These are phyloP conservation scores for Vaccinium vitisidaea DNA, from an alignment of 148 eudicot species.

Conservation along the genomic window DNA sequence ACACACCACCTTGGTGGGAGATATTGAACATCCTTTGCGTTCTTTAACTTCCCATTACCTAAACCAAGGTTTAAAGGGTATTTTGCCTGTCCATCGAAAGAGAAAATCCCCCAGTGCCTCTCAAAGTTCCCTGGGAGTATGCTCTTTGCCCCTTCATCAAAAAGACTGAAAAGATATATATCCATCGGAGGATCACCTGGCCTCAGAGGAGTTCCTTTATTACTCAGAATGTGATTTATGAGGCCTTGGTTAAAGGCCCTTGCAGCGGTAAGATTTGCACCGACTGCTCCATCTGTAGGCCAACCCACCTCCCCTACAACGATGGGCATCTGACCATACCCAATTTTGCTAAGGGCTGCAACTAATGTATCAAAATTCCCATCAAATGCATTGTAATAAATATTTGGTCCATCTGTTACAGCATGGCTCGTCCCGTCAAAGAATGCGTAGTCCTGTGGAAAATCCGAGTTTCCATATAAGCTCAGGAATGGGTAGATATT, in stretches of 20 bases:
- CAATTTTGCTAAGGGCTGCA: conserved; percentile 61
- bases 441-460: conserved; percentile 89
- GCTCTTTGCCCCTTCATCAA: conserved; percentile 80
- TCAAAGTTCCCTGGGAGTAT: conserved; percentile 77
- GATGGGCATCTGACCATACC: conserved; percentile 74
- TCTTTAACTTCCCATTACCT: conserved; percentile 52
- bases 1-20: conserved; percentile 85
- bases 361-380: conserved; percentile 82
- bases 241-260: conserved; percentile 80
- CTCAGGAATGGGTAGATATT: conserved; percentile 87
- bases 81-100: conserved; percentile 87
- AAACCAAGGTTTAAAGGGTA: conserved; percentile 63
- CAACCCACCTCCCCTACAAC: conserved; percentile 86
- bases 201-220: conserved; percentile 73
- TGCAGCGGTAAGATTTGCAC: conserved; percentile 83
- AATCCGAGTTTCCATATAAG: conserved; percentile 68
- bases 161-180: conserved; percentile 68
- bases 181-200: conserved; percentile 72
- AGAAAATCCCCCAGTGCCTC: conserved; percentile 88
- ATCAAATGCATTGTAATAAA: conserved; percentile 79
- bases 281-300: conserved; percentile 75
- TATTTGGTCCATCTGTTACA: conserved; percentile 67
- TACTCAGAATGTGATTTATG: conserved; percentile 53
- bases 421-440: conserved; percentile 73
- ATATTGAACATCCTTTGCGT: conserved; percentile 64